Percentiles rank a stretch among this genome's conserved stretches.
phyloP scores from a whole-genome alignment of 345 rosid species.

The Salix arbutifolia region DNA sequence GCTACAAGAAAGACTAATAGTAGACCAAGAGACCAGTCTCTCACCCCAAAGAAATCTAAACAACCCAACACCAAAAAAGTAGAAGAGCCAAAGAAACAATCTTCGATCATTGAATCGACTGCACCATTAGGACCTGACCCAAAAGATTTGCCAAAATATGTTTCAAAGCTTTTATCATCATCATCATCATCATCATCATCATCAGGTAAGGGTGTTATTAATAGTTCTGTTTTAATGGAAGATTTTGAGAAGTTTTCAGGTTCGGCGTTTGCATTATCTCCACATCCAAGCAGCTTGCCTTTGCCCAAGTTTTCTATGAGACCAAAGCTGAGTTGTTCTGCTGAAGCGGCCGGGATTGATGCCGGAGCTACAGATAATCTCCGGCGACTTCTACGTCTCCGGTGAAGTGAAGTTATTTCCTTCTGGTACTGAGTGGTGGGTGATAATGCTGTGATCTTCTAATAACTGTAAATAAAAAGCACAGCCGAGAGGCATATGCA shows the following conservation, averaged over 20 bases:
- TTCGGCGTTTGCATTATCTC: conserved; percentile 17
- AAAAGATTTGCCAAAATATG: conserved; percentile 43
- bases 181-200: neutral
- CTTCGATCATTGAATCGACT: conserved; percentile 7
- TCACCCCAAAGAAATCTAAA: conserved; percentile 36
- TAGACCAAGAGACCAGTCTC: conserved; percentile 30
- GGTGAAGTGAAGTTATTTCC: conserved; percentile 25
- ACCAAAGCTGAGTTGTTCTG: conserved; percentile 26
- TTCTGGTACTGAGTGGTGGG: neutral
- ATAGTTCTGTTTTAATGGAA: neutral
- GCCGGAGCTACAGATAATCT: conserved; percentile 56
- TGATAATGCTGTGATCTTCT: neutral
- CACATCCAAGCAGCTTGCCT: conserved; percentile 32
- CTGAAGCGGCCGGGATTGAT: conserved; percentile 38
- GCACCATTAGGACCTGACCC: conserved; percentile 42
- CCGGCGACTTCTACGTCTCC: conserved; percentile 65
- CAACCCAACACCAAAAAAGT: conserved; percentile 6
- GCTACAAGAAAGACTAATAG: conserved; percentile 18
- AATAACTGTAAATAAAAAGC: neutral
- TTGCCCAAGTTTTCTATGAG: conserved; percentile 25
- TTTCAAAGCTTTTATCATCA: conserved; percentile 14
- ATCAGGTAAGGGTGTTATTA: conserved; percentile 1
- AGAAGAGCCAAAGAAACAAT: conserved; percentile 9
- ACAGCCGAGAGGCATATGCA: neutral
- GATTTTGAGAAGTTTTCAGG: conserved; percentile 34